Evolutionary conservation across 345 rosid species (phyloP), one percentile per base, ranked within the genome.

Genomic region (Hibiscus trionum): DNA sequence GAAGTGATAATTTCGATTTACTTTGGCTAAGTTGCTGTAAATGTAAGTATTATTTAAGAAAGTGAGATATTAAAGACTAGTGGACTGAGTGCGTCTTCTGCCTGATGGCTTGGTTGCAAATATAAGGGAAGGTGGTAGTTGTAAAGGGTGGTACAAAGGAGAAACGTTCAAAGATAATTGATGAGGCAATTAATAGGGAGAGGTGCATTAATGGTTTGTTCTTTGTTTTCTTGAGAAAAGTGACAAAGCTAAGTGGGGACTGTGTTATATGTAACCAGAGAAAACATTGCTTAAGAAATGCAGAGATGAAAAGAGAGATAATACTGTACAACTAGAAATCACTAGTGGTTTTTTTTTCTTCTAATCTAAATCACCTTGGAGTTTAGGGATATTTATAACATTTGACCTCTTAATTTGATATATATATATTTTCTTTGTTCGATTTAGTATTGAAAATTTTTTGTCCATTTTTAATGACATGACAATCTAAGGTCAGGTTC

Each of bases 41-140:
- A 12, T 26, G 39, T 7, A 66, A 66, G 57, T 67, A 26, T 1
- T 47, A 50, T 67, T 27, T 27, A 33, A 31, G 59, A 62, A 53
- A 60, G 61, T 75, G 74, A 69, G 42, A 59, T 59, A 47, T 47
- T 71, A 71, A 71, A 71, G 21, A 75, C 57, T 58, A 39, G 66
- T 5, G 46, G 66, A 47, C 55, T 24, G 58, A 56, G 26, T 17
- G 55, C 46, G 4, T 24, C 69, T 64, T 24, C 52, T 35, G 46
- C 66, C 68, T 39, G 49, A 37, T 37, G 42, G 8, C 42, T 37
- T 37, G 42, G 42, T 37, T 37, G 42, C 42, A 37, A 37, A 37
- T 7, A 31, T 31, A 37, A 27, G 46, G 69, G 61, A 61, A 74
- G 77, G 71, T 33, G 73, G 81, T 70, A 9, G 81, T 76, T 82